Evolutionary conservation across 2,329 filamentous ascomycete species (phyloP), one percentile per base, ranked within the genome.

Genomic region (Phaeophleospora eucalypticola): DNA sequence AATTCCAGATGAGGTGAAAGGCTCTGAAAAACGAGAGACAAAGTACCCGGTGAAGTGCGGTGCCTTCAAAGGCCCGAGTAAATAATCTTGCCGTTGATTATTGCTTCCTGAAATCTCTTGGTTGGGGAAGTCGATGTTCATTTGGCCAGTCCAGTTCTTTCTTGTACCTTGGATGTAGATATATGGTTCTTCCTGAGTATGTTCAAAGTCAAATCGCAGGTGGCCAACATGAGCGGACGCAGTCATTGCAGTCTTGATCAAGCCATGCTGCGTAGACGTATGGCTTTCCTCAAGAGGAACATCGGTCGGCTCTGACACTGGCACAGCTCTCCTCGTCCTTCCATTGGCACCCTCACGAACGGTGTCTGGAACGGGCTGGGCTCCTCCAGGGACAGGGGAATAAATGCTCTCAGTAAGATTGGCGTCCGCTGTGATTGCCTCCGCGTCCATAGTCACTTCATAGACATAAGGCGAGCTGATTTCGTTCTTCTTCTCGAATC

Each of bases 31-130:
- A 3, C 69, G 67, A 8, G 71, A 72, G 0, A 75, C 72, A 43
- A 75, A 75, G 52, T 73, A 74, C 6, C 71, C 68, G 2, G 61
- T 66, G 52, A 75, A 75, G 0, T 64, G 66, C 2, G 59, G 43
- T 1, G 72, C 69, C 16, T 61, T 66, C 36, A 70, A 64, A 2
- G 72, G 72, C 1, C 73, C 72, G 0, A 76, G 53, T 4, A 64
- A 61, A 42, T 73, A 75, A 43, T 75, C 72, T 52, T 76, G 72
- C 29, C 72, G 61, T 51, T 75, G 70, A 1, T 70, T 65, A 45
- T 75, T 75, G 20, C 65, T 70, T 0, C 72, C 71, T 12, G 59
- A 71, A 10, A 75, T 56, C 46, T 76, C 73, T 35, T 47, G 60
- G 7, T 43, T 58, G 2, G 58, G 41, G 0, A 59, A 40, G 45